Base-by-base conservation (phyloP, 1,284 basidiomycete species). In the Phenoliferia sp. region DNA sequence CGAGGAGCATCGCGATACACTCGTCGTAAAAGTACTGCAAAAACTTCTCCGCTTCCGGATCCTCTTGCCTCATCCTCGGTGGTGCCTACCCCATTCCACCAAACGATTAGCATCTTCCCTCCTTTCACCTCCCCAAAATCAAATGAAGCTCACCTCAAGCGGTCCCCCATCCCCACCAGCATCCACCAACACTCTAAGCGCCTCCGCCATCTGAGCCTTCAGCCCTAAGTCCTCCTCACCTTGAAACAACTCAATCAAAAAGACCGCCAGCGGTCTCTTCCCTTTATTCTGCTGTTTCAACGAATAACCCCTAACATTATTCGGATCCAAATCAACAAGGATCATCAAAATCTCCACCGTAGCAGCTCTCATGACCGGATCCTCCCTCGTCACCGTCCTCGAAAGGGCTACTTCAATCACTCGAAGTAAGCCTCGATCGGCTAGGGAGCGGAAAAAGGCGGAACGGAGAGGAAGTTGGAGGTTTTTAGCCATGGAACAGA, bases 401-500 rank as follows among this genome's bases (percentile, higher is more conserved):
- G 60, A 61, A 48, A 82, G 71, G 6, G 79, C 80, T 39, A 91
- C 97, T 76, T 97, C 92, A 28, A 95, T 86, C n/a, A 90, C 89
- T 69, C 89, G 89, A 10, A 98, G 81, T 58, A 98, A 83, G 0
- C 94, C 95, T 17, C 89, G 87, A 70, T 98, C 94, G 62, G 94
- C 86, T 12, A 99, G 84, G 2, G 87, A 85, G 61, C 93, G 88
- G 80, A 96, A 98, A n/a, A 99, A 86, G 5, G 85, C 82, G 77
- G 96, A 84, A 36, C 96, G 88, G 26, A 88, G 85, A 6, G 90
- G 88, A 9, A 97, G 83, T 78, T 98, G 95, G 17, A 98, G 88
- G 76, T 93, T 93, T 84, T 98, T 99, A 71, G 92, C 94, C 90
- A 98, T 96, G 56, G 88, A 83, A 76, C 92, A 92, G 10, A 99